A percentile compares a stretch with the other conserved stretches of the same genome.
Evolutionary conservation across 139 green algal genomes (phyloP).

Genomic region (Ulvella scutata): DNA sequence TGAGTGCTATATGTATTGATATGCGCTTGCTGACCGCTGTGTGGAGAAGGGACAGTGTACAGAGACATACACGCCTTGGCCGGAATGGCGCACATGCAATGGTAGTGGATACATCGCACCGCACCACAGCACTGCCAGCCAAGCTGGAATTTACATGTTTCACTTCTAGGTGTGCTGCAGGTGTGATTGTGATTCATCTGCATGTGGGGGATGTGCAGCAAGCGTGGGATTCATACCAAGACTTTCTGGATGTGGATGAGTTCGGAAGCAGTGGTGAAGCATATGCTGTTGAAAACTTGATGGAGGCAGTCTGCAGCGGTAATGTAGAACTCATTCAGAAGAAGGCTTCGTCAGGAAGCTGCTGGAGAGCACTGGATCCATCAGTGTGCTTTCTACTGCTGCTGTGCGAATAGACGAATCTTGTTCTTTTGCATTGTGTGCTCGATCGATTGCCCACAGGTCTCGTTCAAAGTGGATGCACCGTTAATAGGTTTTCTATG

Average conservation of each 20-base stretch:
- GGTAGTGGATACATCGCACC: background rate
- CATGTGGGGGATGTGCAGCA: constrained; percentile 25
- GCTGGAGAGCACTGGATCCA: background rate
- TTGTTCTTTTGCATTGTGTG: background rate
- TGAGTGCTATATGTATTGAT: too few species aligned
- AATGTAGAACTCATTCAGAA: background rate
- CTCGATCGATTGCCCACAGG: background rate
- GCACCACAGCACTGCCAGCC: background rate
- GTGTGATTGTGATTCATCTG: constrained; percentile 45
- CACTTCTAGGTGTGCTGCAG: constrained; percentile 5
- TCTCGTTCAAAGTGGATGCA: background rate
- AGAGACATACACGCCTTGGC: constrained; percentile 44
- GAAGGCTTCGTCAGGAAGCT: background rate
- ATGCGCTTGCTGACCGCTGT: background rate
- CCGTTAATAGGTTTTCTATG: background rate
- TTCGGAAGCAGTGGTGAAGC: constrained; percentile 57
- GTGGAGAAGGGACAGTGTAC: constrained; percentile 25
- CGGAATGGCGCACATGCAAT: constrained; percentile 31
- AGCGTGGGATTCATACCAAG: constrained; percentile 41
- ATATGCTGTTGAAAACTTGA: constrained; percentile 48
- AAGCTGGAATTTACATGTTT: constrained; percentile 21
- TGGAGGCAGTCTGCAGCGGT: constrained; percentile 48
- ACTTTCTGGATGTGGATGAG: constrained; percentile 39
- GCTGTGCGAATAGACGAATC: background rate
- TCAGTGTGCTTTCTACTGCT: background rate